These are phyloP conservation scores for Phytophthora melonis DNA, from an alignment of 352 stramenopile species.

Conservation along the genomic window DNA sequence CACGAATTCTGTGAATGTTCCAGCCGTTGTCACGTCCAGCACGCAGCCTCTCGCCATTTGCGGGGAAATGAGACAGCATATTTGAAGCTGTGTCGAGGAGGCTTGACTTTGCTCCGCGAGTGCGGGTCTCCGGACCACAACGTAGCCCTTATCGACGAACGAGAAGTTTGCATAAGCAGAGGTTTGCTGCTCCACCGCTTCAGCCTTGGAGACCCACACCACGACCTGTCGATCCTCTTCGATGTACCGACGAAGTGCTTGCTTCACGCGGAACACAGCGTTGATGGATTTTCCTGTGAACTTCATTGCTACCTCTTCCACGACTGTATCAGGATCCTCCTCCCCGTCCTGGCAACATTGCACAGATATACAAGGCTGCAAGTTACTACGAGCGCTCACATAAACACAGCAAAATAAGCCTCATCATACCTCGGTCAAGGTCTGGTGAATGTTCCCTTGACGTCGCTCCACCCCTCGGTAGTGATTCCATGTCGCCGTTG, in stretches of 20 bases:
- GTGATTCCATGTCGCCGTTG: conserved; percentile 50
- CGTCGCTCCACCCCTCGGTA: conserved; percentile 43
- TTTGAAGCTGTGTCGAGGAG: conserved; percentile 55
- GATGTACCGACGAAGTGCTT: conserved; percentile 63
- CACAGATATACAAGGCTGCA: conserved; percentile 10
- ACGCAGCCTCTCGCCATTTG: conserved; percentile 41
- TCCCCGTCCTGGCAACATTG: conserved; percentile 34
- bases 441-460: conserved; percentile 25
- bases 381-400: background rate
- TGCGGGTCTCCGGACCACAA: conserved; percentile 58
- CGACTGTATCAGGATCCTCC: conserved; percentile 53
- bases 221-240: conserved; percentile 65
- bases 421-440: conserved; percentile 25
- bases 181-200: conserved; percentile 44
- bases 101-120: conserved; percentile 17
- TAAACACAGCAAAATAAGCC: background rate
- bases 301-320: conserved; percentile 69
- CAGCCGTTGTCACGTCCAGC: conserved; percentile 33
- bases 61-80: conserved; percentile 64
- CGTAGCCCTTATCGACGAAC: conserved; percentile 71
- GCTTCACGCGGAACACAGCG: conserved; percentile 62
- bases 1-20: conserved; percentile 58
- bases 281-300: conserved; percentile 57
- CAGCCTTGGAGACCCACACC: conserved; percentile 64
- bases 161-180: conserved; percentile 54